Conservation (phyloP, 371 early-diverging fungal species). For the Fennellomyces sp. region DNA sequence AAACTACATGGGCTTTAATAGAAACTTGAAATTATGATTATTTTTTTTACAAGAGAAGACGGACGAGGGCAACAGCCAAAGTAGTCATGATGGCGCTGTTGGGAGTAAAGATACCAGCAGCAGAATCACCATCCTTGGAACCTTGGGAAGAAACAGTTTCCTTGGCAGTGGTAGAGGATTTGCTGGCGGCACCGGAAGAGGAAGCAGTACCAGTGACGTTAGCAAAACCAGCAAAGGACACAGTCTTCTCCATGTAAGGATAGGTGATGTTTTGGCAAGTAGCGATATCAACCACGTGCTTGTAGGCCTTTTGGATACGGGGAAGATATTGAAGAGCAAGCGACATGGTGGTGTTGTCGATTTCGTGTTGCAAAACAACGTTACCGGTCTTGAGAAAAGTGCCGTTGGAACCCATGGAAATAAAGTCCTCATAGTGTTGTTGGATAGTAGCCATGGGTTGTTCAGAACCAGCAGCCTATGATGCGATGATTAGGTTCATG, state of each 20-base stretch:
- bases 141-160: neutral
- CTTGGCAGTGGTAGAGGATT: neutral
- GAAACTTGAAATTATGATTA: too few relatives aligned
- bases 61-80: neutral
- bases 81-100: neutral
- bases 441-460: constrained; percentile 35
- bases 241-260: constrained; percentile 49
- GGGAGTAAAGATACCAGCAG: neutral
- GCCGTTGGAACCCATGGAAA: constrained; percentile 50
- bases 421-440: constrained; percentile 40
- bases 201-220: constrained; percentile 1
- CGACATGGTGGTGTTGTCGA: constrained; percentile 53
- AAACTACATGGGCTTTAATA: neutral
- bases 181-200: neutral
- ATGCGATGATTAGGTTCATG: neutral
- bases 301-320: constrained; percentile 43
- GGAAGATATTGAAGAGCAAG: constrained; percentile 50
- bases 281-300: constrained; percentile 54
- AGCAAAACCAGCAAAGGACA: constrained; percentile 32
- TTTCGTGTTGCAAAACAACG: constrained; percentile 40
- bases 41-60: neutral
- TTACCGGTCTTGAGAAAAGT: constrained; percentile 41
- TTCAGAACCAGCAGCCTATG: constrained; percentile 40
- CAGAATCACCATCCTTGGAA: neutral
- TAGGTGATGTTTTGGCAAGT: constrained; percentile 58